Evolutionary conservation across 1,284 basidiomycete genomes (phyloP), one percentile per base, ranked within the genome.

Genomic region (Cystobasidium pallidum): DNA sequence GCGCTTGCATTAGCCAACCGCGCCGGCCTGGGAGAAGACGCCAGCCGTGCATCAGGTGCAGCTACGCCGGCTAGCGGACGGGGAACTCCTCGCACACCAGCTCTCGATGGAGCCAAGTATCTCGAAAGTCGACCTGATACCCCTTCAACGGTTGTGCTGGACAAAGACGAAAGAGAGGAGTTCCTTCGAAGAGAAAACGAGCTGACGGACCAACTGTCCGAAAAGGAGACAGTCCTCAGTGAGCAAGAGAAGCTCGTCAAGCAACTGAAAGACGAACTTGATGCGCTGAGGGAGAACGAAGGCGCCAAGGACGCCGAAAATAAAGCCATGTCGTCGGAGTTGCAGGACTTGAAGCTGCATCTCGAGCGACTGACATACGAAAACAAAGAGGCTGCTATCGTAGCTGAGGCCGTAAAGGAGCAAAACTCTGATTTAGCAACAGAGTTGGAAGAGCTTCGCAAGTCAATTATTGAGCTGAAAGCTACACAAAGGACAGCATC

Each of bases 171-270:
- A 83, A 85, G 94, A 75, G 95, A 99, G 75, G 95, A 99, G 75
- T 99, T 98, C 86, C 83, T 99, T 81, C 89, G 88, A 80, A 84
- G 95, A 73, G 96, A 99, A 85, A 99, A 99, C 79, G 95, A 99
- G 82, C 85, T 99, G 73, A 93, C 89, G 75, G 95, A 99, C 82
- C 86, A 90, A 78, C 84, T 99, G 57, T 91, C 91, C 0, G 95
- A 98, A 84, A 92, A 84, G 79, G 94, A 97, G 84, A 88, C 88
- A 45, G 86, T 87, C 6, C 83, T 97, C 62, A 83, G 81, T 52
- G 84, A 88, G 36, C 88, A 89, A 51, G 89, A 91, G 78, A 92
- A 92, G 57, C 74, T 80, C 19, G 79, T 84, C 61, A 81, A 82
- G 67, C 84, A 85, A 77, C 77, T 83, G 8, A 80, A 92, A 62